Conservation (phyloP, 257 asterid genomes). For the Solanum habrochaites region DNA sequence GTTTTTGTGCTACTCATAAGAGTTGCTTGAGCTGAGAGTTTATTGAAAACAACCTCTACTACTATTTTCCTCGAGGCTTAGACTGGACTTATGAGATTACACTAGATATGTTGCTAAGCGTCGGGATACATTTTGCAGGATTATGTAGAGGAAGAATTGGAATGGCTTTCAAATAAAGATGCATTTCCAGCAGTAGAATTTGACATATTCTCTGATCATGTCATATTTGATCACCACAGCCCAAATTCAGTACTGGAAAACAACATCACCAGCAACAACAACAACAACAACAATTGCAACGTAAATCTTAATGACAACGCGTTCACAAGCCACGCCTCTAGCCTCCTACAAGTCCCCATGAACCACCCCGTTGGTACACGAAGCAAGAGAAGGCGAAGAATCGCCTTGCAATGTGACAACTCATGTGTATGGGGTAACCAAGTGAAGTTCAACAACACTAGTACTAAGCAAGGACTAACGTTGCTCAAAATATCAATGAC, state of each 20-base stretch:
- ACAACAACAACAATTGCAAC: conserved; percentile 8
- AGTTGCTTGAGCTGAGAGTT: neutral
- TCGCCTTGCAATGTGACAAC: conserved; percentile 9
- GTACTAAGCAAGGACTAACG: conserved; percentile 9
- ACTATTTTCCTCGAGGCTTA: neutral
- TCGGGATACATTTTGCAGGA: conserved; percentile 15
- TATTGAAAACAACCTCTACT: neutral
- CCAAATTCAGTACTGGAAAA: conserved; percentile 66
- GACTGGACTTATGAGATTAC: neutral
- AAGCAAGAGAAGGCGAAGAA: conserved; percentile 36
- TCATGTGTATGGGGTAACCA: conserved; percentile 11
- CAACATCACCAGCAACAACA: conserved; percentile 25
- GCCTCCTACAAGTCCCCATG: conserved; percentile 40
- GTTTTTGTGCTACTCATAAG: neutral
- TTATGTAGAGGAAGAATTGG: conserved; percentile 45
- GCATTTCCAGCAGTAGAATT: conserved; percentile 75
- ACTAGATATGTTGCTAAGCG: neutral
- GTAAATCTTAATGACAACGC: conserved; percentile 18
- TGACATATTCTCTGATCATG: conserved; percentile 28
- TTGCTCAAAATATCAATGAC: conserved; percentile 11
- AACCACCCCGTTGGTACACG: conserved; percentile 47
- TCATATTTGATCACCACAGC: conserved; percentile 41
- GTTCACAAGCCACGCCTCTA: conserved; percentile 22
- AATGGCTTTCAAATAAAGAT: conserved; percentile 81
- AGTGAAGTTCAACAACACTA: conserved; percentile 8